Evolutionary conservation across 2,329 filamentous ascomycete genomes (phyloP).

Genomic region (Clonostachys byssicola): DNA sequence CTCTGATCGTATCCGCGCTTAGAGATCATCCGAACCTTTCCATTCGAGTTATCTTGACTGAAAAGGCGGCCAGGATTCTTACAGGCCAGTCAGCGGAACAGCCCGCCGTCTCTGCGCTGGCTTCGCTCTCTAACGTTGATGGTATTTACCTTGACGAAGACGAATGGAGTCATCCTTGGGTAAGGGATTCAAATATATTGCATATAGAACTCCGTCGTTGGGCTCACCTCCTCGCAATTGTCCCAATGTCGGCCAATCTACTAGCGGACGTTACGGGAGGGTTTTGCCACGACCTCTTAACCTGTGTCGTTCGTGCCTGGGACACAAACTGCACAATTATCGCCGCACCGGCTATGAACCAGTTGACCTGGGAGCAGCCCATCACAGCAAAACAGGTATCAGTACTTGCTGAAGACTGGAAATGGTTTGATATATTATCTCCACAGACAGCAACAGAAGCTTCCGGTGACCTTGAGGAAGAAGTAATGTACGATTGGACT

Average conservation of each 20-base stretch:
- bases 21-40: slow-evolving; percentile 53
- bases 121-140: slow-evolving; percentile 66
- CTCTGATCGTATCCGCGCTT: slow-evolving; percentile 59
- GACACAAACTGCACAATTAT: slow-evolving; percentile 68
- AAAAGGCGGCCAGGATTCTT: slow-evolving; percentile 71
- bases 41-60: slow-evolving; percentile 80
- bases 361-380: slow-evolving; percentile 84
- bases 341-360: slow-evolving; percentile 84
- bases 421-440: slow-evolving; percentile 61
- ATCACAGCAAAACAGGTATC: slow-evolving; percentile 70
- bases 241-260: slow-evolving; percentile 78
- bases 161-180: slow-evolving; percentile 80
- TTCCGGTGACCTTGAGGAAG: slow-evolving; percentile 78
- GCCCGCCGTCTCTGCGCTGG: slow-evolving; percentile 59
- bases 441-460: slow-evolving; percentile 65
- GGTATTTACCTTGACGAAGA: slow-evolving; percentile 79
- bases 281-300: slow-evolving; percentile 73
- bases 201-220: slow-evolving; percentile 82
- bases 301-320: slow-evolving; percentile 78
- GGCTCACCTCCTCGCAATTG: slow-evolving; percentile 78
- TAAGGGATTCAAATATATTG: slow-evolving; percentile 71
- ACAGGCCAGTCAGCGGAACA: slow-evolving; percentile 73
- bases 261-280: slow-evolving; percentile 81
- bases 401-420: slow-evolving; percentile 73
- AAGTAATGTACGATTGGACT: slow-evolving; percentile 80